A percentile compares a stretch with the other conserved stretches of the same genome.
phyloP scores from a whole-genome alignment of 2,329 filamentous ascomycete genomes.

The Lasiodiplodia sp. region DNA sequence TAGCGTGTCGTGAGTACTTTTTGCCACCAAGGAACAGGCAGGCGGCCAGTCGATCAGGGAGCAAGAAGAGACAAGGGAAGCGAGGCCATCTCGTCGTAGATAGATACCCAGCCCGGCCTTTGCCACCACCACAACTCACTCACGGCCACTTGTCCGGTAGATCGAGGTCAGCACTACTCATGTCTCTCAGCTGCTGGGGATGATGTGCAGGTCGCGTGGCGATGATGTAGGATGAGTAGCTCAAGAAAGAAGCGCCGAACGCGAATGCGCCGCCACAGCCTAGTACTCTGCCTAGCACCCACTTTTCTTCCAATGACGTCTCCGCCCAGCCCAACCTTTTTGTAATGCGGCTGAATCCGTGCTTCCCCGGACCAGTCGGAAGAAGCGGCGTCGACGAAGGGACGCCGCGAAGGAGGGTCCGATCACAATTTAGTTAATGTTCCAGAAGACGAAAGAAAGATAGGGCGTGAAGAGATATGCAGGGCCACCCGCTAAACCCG shows the following conservation, averaged over 20 bases:
- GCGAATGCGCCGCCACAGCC: neutral
- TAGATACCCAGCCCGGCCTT: no score
- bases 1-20: neutral
- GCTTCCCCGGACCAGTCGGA: conserved; percentile 9
- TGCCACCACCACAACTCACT: no score
- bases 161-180: no score
- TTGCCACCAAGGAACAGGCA: conserved; percentile 2
- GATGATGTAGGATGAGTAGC: neutral
- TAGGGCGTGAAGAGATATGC: neutral
- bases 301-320: conserved; percentile 9
- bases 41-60: neutral
- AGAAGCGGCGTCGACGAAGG: neutral
- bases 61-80: no score
- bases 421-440: neutral
- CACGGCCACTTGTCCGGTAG: no score
- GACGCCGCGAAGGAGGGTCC: neutral
- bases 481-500: neutral
- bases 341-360: neutral
- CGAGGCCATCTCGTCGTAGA: no score
- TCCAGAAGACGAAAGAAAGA: conserved; percentile 2
- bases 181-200: neutral
- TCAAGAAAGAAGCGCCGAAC: conserved; percentile 17
- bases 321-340: neutral
- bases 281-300: neutral
- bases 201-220: neutral